phyloP scores from a whole-genome alignment of 2,329 filamentous ascomycete species.

The Xylaria sp. region DNA sequence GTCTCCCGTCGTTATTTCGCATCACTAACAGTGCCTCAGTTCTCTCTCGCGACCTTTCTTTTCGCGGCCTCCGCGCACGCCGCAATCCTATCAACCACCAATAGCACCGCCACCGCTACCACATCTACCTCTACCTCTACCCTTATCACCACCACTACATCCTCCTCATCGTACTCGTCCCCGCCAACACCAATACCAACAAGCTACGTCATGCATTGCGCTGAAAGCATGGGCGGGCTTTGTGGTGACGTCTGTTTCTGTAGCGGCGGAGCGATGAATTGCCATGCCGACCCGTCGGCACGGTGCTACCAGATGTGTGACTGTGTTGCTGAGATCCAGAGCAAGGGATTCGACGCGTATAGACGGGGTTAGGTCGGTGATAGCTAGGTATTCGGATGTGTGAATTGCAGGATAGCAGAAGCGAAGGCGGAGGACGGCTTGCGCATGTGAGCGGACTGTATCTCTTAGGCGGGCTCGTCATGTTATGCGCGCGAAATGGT shows the following conservation, averaged over 20 bases:
- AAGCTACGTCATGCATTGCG: conserved; percentile 21
- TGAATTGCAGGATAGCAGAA: background rate
- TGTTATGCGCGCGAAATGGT: background rate
- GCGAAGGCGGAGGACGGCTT: background rate
- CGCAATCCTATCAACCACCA: conserved; percentile 4
- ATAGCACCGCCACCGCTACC: conserved; percentile 9
- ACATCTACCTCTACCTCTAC: background rate
- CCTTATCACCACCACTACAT: conserved; percentile 4
- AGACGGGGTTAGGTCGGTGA: background rate
- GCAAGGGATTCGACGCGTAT: background rate
- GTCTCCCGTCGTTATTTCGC: too few relatives aligned
- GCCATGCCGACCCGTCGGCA: conserved; percentile 45
- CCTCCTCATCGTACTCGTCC: conserved; percentile 9
- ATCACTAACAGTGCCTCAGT: background rate
- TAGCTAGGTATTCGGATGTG: background rate
- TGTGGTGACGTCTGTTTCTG: conserved; percentile 43
- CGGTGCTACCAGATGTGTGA: conserved; percentile 43
- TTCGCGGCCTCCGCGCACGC: conserved; percentile 2
- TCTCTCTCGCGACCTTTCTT: background rate
- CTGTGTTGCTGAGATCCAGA: conserved; percentile 26
- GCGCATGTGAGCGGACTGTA: background rate
- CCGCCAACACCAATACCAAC: conserved; percentile 10
- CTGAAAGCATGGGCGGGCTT: conserved; percentile 28
- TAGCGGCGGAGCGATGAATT: conserved; percentile 33
- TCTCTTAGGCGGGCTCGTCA: background rate